Percentiles rank a stretch among this genome's conserved stretches.
Evolutionary conservation across 2,329 filamentous ascomycete genomes (phyloP).

Genomic region (Graphilbum sp.): DNA sequence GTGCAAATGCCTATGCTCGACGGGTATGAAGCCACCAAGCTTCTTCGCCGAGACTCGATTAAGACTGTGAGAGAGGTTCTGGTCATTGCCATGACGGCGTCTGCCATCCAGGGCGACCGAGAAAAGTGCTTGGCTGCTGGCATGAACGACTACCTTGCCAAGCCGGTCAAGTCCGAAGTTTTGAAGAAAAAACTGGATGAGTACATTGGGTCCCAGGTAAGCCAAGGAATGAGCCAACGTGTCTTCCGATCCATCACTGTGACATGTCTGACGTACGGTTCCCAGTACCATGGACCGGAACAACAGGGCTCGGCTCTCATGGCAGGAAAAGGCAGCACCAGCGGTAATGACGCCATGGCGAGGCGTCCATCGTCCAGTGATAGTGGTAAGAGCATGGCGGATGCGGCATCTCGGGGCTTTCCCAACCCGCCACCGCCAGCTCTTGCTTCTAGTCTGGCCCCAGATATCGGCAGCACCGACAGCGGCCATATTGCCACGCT

Average conservation of each 20-base stretch:
- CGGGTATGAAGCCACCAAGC: constrained; percentile 77
- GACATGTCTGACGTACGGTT: no score
- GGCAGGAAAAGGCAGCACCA: neutral
- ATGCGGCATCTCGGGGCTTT: no score
- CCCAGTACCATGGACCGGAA: no score
- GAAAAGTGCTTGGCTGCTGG: constrained; percentile 92
- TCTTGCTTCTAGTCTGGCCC: neutral
- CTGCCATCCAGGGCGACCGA: constrained; percentile 81
- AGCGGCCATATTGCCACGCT: neutral
- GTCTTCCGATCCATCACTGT: no score
- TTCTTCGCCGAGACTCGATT: constrained; percentile 61
- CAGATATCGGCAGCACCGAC: neutral
- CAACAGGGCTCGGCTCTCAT: neutral
- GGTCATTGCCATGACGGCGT: constrained; percentile 97
- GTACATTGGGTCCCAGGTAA: constrained; percentile 28
- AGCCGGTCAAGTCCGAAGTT: constrained; percentile 80
- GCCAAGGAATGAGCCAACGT: neutral
- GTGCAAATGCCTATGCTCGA: constrained; percentile 92
- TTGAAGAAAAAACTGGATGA: constrained; percentile 65
- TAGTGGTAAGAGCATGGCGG: no score
- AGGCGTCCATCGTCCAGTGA: no score
- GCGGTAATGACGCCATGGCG: no score
- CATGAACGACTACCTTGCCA: constrained; percentile 96
- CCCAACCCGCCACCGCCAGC: neutral
- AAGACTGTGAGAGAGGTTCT: constrained; percentile 65